Conservation (phyloP, 257 asterid genomes). For the Scutellaria barbata region DNA sequence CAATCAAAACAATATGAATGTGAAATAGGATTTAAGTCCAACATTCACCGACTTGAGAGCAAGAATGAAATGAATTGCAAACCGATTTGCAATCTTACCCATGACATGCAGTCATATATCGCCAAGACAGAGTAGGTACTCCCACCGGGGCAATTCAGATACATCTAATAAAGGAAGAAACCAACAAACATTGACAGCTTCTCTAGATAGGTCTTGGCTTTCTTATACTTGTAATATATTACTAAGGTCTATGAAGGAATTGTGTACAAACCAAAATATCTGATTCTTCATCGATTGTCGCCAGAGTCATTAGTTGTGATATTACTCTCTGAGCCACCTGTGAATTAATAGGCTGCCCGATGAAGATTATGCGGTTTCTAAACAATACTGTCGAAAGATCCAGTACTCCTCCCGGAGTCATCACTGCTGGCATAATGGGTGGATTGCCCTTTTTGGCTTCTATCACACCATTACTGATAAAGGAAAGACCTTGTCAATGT, state of each 20-base stretch:
- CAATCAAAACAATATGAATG: slow-evolving; percentile 24
- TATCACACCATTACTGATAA: slow-evolving; percentile 64
- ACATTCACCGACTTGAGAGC: slow-evolving; percentile 30
- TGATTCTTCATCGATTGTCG: slow-evolving; percentile 88
- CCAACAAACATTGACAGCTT: slow-evolving; percentile 24
- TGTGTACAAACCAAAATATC: slow-evolving; percentile 74
- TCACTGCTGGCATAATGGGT: slow-evolving; percentile 91
- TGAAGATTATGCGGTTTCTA: slow-evolving; percentile 91
- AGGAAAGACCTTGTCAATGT: slow-evolving; percentile 26
- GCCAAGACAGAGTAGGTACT: slow-evolving; percentile 88
- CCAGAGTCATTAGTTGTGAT: slow-evolving; percentile 94
- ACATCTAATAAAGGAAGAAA: slow-evolving; percentile 57
- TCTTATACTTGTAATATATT: slow-evolving; percentile 21
- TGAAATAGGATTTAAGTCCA: slow-evolving; percentile 5
- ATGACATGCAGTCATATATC: slow-evolving; percentile 98
- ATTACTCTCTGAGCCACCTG: slow-evolving; percentile 93
- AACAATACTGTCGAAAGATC: slow-evolving; percentile 89
- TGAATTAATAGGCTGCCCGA: slow-evolving; percentile 83
- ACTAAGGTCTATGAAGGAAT: slow-evolving; percentile 16
- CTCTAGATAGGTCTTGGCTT: slow-evolving; percentile 4
- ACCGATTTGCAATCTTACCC: slow-evolving; percentile 66
- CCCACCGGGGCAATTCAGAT: slow-evolving; percentile 97
- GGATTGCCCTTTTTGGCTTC: slow-evolving; percentile 91
- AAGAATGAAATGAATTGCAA: slow-evolving; percentile 25
- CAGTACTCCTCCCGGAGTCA: slow-evolving; percentile 90